Evolutionary conservation across 2,329 filamentous ascomycete species (phyloP), one percentile per base, ranked within the genome.

Genomic region (Catunica adiposa): DNA sequence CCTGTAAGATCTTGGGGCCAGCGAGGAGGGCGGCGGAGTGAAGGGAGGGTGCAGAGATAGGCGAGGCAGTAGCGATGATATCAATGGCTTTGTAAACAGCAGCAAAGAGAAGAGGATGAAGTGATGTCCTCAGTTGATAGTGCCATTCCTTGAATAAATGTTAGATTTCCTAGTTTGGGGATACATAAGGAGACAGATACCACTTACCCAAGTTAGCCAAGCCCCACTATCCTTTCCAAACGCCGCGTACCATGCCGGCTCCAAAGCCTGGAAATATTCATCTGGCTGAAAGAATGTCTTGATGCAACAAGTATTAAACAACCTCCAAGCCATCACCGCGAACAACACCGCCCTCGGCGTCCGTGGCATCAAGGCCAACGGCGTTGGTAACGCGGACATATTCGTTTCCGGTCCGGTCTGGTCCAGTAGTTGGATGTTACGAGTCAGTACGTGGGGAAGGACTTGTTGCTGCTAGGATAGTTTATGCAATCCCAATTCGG

Each of bases 251-350:
- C 90, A 97, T 61, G 92, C 92, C 54, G 92, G 90, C 71, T 98
- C 92, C 47, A 97, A 78, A 1, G 89, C 85, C 66, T 98, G 92
- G 65, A 92, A 98, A 72, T 87, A 97, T 69, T 98, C 92, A 71
- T 98, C 92, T 26, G 92, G 92, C 68, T 98, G 92, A 71, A 98
- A 98, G 68, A 96, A 98, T 20, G 92, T 97, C 61, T 79, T 74
- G 57, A 94, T 73, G 60, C 75, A 80, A 62, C 92, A 74, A 31
- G 88, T 82, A 70, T 95, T 95, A 66, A 86, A 67, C 61, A 90
- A 75, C 55, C 92, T 86, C 60, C 94, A 77, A 42, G 79, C 73
- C 61, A 96, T 62, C 55, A 79, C 68, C 58, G 64, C n/a, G 2
- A 48, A 14, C 8, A 48, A 26, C 9, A 48, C 15, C 17, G 17